These are phyloP conservation scores for Trapa incisa DNA, from an alignment of 345 rosid species.

Conservation along the genomic window DNA sequence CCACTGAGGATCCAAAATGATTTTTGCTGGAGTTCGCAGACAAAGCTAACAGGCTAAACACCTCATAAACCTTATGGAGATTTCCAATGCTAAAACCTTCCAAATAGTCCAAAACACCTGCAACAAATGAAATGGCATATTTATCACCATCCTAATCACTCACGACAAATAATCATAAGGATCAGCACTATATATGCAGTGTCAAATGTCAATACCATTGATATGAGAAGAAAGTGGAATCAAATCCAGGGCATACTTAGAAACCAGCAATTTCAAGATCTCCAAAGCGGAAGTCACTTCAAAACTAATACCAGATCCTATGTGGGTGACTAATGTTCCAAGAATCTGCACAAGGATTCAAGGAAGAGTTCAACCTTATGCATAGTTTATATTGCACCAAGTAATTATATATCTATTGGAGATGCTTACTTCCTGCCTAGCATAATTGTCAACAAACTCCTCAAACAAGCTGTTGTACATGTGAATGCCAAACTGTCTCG, in stretches of 20 bases:
- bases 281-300: constrained; percentile 74
- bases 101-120: constrained; percentile 84
- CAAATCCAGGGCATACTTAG: constrained; percentile 44
- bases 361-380: constrained; percentile 5
- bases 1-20: constrained; percentile 42
- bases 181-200: not conserved
- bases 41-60: constrained; percentile 52
- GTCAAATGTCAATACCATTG: constrained; percentile 37
- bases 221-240: constrained; percentile 66
- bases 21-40: constrained; percentile 30
- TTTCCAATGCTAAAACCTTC: constrained; percentile 62
- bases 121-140: constrained; percentile 8
- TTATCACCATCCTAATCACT: not conserved
- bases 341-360: constrained; percentile 42
- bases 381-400: not conserved
- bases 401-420: not conserved
- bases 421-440: constrained; percentile 61
- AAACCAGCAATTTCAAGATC: constrained; percentile 44
- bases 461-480: constrained; percentile 48
- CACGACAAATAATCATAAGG: constrained; percentile 3
- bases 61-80: constrained; percentile 73
- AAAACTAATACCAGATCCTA: constrained; percentile 60
- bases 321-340: constrained; percentile 69
- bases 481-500: constrained; percentile 57
- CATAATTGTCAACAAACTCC: constrained; percentile 47